phyloP scores from a whole-genome alignment of 2,329 filamentous ascomycete species.

The Ceratocystis papillata region DNA sequence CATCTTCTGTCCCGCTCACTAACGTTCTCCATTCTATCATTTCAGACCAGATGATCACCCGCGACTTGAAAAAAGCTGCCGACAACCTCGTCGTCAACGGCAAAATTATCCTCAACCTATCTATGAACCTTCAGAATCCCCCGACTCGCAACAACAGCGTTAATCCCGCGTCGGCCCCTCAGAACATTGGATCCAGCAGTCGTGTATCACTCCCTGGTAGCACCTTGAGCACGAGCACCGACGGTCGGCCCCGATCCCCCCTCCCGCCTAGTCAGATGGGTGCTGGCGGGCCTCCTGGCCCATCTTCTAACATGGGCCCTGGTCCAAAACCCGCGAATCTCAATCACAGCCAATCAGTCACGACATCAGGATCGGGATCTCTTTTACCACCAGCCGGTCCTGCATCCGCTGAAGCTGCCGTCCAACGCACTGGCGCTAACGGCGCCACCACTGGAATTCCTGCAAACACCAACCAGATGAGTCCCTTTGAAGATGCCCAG shows the following conservation, averaged over 20 bases:
- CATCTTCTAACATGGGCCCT: constrained; percentile 32
- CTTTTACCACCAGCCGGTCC: constrained; percentile 24
- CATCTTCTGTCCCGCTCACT: neutral
- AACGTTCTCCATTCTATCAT: constrained; percentile 12
- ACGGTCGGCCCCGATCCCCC: constrained; percentile 39
- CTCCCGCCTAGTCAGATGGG: neutral
- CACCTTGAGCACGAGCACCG: constrained; percentile 27
- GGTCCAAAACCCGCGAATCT: constrained; percentile 41
- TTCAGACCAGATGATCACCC: constrained; percentile 91
- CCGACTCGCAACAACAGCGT: constrained; percentile 39
- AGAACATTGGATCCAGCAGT: constrained; percentile 30
- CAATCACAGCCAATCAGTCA: constrained; percentile 35
- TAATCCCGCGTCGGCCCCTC: constrained; percentile 24
- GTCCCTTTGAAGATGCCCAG: constrained; percentile 93
- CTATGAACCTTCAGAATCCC: constrained; percentile 71
- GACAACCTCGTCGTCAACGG: constrained; percentile 97
- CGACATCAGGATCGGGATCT: constrained; percentile 17
- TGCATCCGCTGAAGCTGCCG: constrained; percentile 27
- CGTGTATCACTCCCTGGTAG: constrained; percentile 38
- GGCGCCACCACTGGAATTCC: constrained; percentile 24
- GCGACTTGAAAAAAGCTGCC: constrained; percentile 93
- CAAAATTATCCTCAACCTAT: constrained; percentile 92
- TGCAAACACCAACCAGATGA: constrained; percentile 41
- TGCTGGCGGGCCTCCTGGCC: constrained; percentile 35
- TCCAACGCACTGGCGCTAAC: constrained; percentile 5